Base-by-base conservation (phyloP, 1,139 yeast genomes). In the Kluyveromyces sp. region DNA sequence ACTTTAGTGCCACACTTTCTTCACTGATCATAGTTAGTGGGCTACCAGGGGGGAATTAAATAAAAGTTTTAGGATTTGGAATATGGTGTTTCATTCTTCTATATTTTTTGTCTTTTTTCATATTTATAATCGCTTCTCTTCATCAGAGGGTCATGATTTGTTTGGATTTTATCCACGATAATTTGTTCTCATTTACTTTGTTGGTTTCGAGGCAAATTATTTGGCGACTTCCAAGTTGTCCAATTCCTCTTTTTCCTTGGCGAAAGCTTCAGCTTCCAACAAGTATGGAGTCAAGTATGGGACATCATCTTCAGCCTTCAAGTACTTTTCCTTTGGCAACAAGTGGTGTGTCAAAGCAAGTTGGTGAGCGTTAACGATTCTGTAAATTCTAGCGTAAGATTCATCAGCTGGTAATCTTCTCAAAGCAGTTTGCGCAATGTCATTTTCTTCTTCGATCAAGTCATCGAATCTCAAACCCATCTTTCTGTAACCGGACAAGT, bases 191-290 rank as follows among this genome's bases (percentile, higher is more conserved):
- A 34, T 15, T 15, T 15, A 15, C 21, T 15, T 15, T 15, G 21
- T 15, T 15, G 27, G 31, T n/a, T 4, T 26, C 7, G 27, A 8
- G n/a, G 26, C 7, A n/a, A 34, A 43, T 45, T 48, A 53, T 49
- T 52, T 54, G 49, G 51, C 48, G 44, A 61, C 50, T 49, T 59
- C 60, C 48, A 88, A 75, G 75, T 86, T 84, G 75, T 90, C 96
- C 64, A 92, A 79, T 65, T 84, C 95, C 53, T 77, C 80, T 73
- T 84, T 87, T 75, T 90, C 98, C 57, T 78, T 75, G 45, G 83
- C 84, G 70, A 88, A 97, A 64, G 88, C 89, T 73, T 90, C 97
- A 53, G 94, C 95, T 74, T 90, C 97, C 65, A 90, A 78, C 54
- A 90, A 74, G 74, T 85, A 86, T 59, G 97, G 97, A 53, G 86